phyloP scores from a whole-genome alignment of 2,329 filamentous ascomycete species.

The Trichoderma lentiforme region DNA sequence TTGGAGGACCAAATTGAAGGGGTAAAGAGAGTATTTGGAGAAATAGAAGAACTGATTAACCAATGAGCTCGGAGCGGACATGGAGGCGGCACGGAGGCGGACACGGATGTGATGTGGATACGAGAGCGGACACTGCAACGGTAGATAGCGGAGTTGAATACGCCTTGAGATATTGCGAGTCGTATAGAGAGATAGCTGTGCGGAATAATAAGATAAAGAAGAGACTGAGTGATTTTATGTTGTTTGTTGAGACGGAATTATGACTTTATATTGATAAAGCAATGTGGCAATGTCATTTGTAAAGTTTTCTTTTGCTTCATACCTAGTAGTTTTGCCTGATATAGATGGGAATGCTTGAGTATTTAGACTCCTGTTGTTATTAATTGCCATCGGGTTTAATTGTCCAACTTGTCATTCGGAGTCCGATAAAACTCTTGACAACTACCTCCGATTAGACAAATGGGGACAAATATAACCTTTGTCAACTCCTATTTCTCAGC shows the following conservation, averaged over 20 bases:
- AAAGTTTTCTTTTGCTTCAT: too few relatives aligned
- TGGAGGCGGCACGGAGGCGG: neutral
- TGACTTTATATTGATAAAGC: neutral
- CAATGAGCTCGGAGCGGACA: neutral
- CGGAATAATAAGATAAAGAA: neutral
- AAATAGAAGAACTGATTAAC: neutral
- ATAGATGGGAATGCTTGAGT: neutral
- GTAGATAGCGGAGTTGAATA: neutral
- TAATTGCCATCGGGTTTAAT: neutral
- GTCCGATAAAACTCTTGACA: neutral
- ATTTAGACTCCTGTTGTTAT: neutral
- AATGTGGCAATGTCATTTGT: neutral
- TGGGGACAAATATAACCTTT: too few relatives aligned
- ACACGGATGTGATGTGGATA: neutral
- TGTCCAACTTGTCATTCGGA: neutral
- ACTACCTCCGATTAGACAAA: too few relatives aligned
- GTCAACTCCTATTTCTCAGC: neutral
- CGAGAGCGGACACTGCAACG: neutral
- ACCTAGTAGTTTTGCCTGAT: too few relatives aligned
- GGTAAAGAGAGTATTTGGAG: neutral
- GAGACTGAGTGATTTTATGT: neutral
- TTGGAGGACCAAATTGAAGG: neutral
- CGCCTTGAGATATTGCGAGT: accelerated
- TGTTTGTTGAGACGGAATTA: neutral
- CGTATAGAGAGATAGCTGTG: neutral